Conservation (phyloP, 2,329 filamentous ascomycete genomes). For the Aspergillus felis region DNA sequence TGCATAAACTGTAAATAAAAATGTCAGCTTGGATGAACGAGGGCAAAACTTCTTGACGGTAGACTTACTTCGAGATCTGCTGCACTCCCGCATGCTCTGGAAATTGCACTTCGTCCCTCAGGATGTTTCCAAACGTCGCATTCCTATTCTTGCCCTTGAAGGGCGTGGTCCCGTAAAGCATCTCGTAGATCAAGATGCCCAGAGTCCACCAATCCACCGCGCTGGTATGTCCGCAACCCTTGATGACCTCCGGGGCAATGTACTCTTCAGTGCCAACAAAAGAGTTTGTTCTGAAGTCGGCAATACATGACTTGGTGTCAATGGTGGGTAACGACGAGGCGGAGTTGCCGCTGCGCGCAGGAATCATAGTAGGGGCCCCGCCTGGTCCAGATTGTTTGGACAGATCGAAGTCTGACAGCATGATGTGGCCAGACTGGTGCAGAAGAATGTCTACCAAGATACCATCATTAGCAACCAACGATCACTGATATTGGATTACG, state of each 20-base stretch:
- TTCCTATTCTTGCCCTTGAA: conserved; percentile 99
- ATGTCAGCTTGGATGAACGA: not conserved
- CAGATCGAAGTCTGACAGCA: conserved; percentile 98
- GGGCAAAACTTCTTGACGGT: not conserved
- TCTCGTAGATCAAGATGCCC: conserved; percentile 96
- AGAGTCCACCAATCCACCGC: conserved; percentile 99
- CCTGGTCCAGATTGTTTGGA: conserved; percentile 96
- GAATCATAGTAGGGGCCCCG: conserved; percentile 96
- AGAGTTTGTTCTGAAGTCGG: conserved; percentile 96
- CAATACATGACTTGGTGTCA: conserved; percentile 96
- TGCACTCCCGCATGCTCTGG: conserved; percentile 81
- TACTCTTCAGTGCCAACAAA: conserved; percentile 99
- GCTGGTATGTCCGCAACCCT: conserved; percentile 95
- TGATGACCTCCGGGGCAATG: conserved; percentile 97
- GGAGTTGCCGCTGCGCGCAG: conserved; percentile 82
- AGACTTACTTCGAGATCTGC: conserved; percentile 82
- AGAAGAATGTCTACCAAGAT: conserved; percentile 76
- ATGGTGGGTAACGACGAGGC: conserved; percentile 89
- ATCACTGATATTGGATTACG: not conserved
- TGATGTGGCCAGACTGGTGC: conserved; percentile 99
- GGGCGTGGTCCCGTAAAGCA: conserved; percentile 96
- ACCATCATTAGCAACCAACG: conserved; percentile 34
- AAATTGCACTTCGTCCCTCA: conserved; percentile 93
- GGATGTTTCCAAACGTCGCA: conserved; percentile 94
- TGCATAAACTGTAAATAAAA: conserved; percentile 71